Evolutionary conservation across 495 filamentous ascomycete genomes (phyloP), one percentile per base, ranked within the genome.

Genomic region (Amniculicola lignicola): DNA sequence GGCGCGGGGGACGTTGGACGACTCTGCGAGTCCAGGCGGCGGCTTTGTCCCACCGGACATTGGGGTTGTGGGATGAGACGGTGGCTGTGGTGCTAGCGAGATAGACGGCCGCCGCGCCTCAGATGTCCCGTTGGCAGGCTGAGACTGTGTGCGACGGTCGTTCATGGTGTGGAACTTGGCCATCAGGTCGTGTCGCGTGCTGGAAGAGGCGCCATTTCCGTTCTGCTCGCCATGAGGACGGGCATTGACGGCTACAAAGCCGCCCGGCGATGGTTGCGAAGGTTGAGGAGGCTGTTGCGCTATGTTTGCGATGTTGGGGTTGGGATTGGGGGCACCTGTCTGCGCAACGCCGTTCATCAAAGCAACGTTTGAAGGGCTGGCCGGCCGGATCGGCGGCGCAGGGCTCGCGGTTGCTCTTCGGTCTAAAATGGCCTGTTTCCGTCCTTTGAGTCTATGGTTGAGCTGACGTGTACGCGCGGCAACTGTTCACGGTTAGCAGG

Each of bases 391-490:
- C 0, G 61, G 65, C 2, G 59, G 48, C 7, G 46, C 57, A 3
- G 63, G 45, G 24, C 50, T 53, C 25, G 69, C 64, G 15, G 51
- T 65, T 25, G 65, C 65, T 35, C 70, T 52, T 2, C 85, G 73
- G 46, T 77, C 80, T 33, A 84, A 68, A 46, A 95, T 88, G 16
- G 82, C 86, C 18, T 79, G 82, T 52, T 82, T 82, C 38, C 89
- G 83, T 46, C 84, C 85, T 68, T 86, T 86, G 41, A 95, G 70
- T 27, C 85, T 82, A 60, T 91, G 88, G 61, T 89, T 91, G 19
- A 95, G 79, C 66, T 93, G 88, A 33, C 89, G 77, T 29, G 88
- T 88, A 63, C 85, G 82, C 19, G 83, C 81, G 48, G 89, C 88
- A 19, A 92, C 87, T 79, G 75, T 70, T n/a, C n/a, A n/a, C n/a